These are phyloP conservation scores for Neopestalotiopsis sp. DNA, from an alignment of 2,329 filamentous ascomycete species.

Conservation along the genomic window DNA sequence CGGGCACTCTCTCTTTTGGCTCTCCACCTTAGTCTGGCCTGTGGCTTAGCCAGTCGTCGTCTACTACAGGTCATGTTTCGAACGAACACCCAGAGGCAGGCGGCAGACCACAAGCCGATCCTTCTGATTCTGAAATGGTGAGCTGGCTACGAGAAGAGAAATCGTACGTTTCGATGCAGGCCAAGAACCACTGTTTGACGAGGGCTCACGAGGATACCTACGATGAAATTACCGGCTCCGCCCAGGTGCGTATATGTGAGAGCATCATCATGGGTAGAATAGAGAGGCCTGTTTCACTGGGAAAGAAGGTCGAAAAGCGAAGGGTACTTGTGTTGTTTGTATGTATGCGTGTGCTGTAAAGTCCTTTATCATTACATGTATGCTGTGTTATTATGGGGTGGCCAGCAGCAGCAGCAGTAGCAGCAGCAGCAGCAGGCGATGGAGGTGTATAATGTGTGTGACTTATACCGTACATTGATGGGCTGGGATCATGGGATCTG, in stretches of 20 bases:
- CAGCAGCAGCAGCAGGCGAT: neutral
- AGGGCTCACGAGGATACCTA: neutral
- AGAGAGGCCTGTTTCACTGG: neutral
- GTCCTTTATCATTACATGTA: neutral
- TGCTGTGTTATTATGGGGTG: neutral
- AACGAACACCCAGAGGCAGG: neutral
- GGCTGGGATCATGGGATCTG: constrained; percentile 8
- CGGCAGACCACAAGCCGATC: neutral
- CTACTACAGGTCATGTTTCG: constrained; percentile 2
- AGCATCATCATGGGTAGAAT: neutral
- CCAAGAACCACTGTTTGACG: neutral
- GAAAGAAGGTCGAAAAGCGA: neutral
- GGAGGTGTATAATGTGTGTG: neutral
- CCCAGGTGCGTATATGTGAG: neutral
- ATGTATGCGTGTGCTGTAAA: neutral
- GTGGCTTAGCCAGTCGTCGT: neutral
- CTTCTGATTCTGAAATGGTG: neutral
- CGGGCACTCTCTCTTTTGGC: neutral
- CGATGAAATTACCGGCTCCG: neutral
- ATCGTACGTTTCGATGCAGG: neutral
- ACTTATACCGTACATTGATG: neutral
- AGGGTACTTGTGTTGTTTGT: neutral
- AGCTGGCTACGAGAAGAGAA: neutral
- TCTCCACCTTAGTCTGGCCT: neutral
- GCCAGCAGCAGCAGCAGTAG: neutral